phyloP scores from a whole-genome alignment of 2,329 filamentous ascomycete genomes.

The Claviceps cyperi region DNA sequence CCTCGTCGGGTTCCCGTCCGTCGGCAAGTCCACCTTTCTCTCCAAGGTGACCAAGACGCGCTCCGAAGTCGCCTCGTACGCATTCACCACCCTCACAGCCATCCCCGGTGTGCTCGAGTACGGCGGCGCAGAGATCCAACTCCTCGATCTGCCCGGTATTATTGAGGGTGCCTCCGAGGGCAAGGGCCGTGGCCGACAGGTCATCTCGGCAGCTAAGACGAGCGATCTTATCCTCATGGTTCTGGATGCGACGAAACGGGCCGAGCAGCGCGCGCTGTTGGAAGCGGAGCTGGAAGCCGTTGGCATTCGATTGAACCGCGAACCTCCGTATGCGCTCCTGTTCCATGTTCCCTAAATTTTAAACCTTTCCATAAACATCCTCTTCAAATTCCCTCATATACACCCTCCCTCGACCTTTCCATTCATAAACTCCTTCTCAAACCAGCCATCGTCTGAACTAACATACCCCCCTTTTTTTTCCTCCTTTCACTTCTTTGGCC shows the following conservation, averaged over 20 bases:
- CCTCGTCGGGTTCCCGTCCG: constrained; percentile 94
- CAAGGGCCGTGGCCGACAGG: constrained; percentile 87
- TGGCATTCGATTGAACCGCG: constrained; percentile 81
- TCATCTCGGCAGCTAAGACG: constrained; percentile 96
- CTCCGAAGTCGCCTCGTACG: constrained; percentile 88
- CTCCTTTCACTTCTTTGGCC: neutral
- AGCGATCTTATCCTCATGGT: constrained; percentile 97
- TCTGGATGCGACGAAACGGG: constrained; percentile 88
- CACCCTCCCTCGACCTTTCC: too few relatives aligned
- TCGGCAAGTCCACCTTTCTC: constrained; percentile 97
- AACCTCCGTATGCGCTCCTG: constrained; percentile 55
- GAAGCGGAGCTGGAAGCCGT: constrained; percentile 92
- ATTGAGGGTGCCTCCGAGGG: constrained; percentile 94
- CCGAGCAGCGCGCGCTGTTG: constrained; percentile 77
- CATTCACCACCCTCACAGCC: constrained; percentile 93
- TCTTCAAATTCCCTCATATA: too few relatives aligned
- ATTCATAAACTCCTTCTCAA: neutral
- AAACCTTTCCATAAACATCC: too few relatives aligned
- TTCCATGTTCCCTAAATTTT: constrained; percentile 1
- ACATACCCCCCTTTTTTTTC: neutral
- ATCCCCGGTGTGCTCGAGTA: constrained; percentile 97
- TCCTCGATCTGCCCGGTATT: constrained; percentile 93
- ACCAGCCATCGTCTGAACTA: neutral
- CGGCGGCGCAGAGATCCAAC: constrained; percentile 93
- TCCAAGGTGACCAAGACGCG: constrained; percentile 98